Evolutionary conservation across 495 filamentous ascomycete genomes (phyloP).

Genomic region (Pyronema omphalodes): DNA sequence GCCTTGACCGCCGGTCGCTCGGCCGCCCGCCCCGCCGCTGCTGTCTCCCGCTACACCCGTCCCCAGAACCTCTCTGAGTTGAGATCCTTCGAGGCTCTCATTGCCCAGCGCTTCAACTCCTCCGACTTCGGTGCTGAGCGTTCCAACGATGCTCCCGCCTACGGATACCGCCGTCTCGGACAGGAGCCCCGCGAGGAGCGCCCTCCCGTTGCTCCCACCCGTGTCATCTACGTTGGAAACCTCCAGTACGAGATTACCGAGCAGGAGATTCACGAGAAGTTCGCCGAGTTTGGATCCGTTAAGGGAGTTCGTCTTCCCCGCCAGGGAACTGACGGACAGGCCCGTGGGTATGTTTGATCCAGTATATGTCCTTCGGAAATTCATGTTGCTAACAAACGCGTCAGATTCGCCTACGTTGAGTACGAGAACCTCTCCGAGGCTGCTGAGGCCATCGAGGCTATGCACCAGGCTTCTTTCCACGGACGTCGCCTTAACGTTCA

Average conservation of each 20-base stretch:
- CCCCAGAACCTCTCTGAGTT: slow-evolving; percentile 20
- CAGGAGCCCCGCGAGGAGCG: slow-evolving; percentile 4
- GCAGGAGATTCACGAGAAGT: slow-evolving; percentile 47
- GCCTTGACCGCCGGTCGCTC: slow-evolving; percentile 13
- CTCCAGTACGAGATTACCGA: slow-evolving; percentile 66
- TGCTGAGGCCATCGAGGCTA: slow-evolving; percentile 39
- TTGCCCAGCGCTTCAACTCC: slow-evolving; percentile 19
- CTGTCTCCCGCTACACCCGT: slow-evolving; percentile 12
- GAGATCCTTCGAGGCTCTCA: slow-evolving; percentile 20
- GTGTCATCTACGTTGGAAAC: slow-evolving; percentile 62
- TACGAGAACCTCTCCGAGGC: slow-evolving; percentile 42
- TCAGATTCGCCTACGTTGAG: slow-evolving; percentile 62
- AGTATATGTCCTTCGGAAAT: not conserved
- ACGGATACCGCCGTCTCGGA: not conserved
- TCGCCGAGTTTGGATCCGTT: slow-evolving; percentile 48
- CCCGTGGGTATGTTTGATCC: slow-evolving; percentile 42
- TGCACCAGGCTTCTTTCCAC: slow-evolving; percentile 54
- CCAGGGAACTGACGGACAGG: not conserved
- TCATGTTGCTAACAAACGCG: slow-evolving; percentile 18
- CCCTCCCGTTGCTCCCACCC: slow-evolving; percentile 11
- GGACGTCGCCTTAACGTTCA: slow-evolving; percentile 57
- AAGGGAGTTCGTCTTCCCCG: slow-evolving; percentile 30
- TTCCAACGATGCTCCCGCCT: not conserved
- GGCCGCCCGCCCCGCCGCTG: slow-evolving; percentile 13
- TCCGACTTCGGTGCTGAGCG: slow-evolving; percentile 6